These are phyloP conservation scores for Skeletonema costatum DNA, from an alignment of 108 stramenopile genomes.

Conservation along the genomic window DNA sequence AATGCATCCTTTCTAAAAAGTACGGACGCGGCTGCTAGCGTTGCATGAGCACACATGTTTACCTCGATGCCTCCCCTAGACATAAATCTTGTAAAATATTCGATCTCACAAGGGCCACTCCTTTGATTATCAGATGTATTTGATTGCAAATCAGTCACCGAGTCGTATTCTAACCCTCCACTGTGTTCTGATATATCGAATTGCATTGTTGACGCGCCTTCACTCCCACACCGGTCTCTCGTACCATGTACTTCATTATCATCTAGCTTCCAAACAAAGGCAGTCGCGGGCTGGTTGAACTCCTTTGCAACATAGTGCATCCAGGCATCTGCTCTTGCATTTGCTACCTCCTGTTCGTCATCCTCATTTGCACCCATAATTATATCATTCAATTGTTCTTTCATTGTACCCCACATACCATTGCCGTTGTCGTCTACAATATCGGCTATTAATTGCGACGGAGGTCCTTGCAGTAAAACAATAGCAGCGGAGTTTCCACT, in stretches of 20 bases:
- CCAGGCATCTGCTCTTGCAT: conserved; percentile 52
- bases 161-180: neutral
- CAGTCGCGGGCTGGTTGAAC: conserved; percentile 93
- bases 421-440: neutral
- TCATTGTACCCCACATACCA: neutral
- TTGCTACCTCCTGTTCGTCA: neutral
- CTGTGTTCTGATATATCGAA: neutral
- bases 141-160: conserved; percentile 3
- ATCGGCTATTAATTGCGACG: conserved; percentile 19
- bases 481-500: conserved; percentile 97
- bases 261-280: conserved; percentile 74
- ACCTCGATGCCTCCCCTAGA: conserved; percentile 75
- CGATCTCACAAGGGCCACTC: neutral
- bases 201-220: neutral
- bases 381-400: neutral
- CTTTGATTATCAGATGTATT: conserved; percentile 1
- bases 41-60: conserved; percentile 93
- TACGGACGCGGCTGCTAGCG: conserved; percentile 74
- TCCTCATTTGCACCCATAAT: conserved; percentile 14
- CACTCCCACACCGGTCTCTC: conserved; percentile 1
- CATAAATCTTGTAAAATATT: conserved; percentile 71
- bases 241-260: neutral
- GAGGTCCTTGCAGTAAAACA: conserved; percentile 61
- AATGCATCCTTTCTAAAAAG: conserved; percentile 57
- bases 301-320: conserved; percentile 88